Base-by-base conservation (phyloP, 192 early-diverging fungal species). In the Coemansia sp. region DNA sequence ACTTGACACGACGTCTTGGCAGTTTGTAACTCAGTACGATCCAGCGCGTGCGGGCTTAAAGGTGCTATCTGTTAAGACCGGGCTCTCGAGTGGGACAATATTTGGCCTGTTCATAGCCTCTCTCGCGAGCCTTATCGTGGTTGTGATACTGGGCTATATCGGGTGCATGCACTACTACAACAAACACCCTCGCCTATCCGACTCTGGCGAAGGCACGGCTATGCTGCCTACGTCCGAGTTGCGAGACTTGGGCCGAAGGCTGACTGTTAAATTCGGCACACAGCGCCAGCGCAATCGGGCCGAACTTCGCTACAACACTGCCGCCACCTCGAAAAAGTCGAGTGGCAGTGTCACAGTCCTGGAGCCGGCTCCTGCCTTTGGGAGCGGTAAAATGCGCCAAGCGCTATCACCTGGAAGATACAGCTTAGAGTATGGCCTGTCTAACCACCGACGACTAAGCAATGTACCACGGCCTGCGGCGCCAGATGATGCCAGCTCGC, bases 21-120 rank as follows among this genome's bases (percentile, higher is more conserved):
- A 55, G 40, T 82, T 73, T 71, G 73, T 75, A 43, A 60, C 31
- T 20, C 70, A 67, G 63, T 76, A 67, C 37, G 70, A 73, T 6
- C 66, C 79, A 8, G 53, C 69, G 23, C 70, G 71, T 7, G 50
- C 73, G 26, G 67, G 56, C 36, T 67, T 82, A 14, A 37, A 36
- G 13, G 43, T 73, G 60, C 46, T 73, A 31, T 67, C 69, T 43
- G 73, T 18, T 26, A 70, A 16, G 24, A 28, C 62, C 9, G 59
- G 69, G 21, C 46, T 76, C 34, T 43, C 74, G 1, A 74, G 79
- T 24, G 74, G 70, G n/a, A 77, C 74, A 3, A 77, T 82, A 34
- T 82, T 82, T 64, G 74, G 79, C 14, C 63, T 82, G 35, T 42
- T 73, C 48, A 62, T 76, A 7, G 74, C 79, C 9, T 82, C 70